Base-by-base conservation (phyloP, 2,329 filamentous ascomycete genomes). In the Metarhizium guizhouense region DNA sequence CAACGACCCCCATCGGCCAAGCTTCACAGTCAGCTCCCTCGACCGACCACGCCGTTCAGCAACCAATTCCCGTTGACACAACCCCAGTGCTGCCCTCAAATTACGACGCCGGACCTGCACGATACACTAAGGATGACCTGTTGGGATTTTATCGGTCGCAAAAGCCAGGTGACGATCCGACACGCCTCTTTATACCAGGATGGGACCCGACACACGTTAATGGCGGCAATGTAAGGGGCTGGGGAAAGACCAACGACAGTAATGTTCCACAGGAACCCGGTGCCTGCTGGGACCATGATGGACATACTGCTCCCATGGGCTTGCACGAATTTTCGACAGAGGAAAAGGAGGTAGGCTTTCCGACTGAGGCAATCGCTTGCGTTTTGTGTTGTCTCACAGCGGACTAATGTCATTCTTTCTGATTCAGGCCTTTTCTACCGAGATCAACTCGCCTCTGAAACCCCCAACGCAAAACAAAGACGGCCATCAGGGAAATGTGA, bases 401-500 rank as follows among this genome's bases (percentile, higher is more conserved):
- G 8, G 25, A 51, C 29, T 50, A 14, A 20, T 52, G 59, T 65
- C 68, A 56, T 69, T 61, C 43, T 36, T 25, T 55, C n/a, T 40
- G 11, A 10, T 47, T 47, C 69, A 96, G 87, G 76, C 88, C 60
- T 96, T 96, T 71, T 74, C 84, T 52, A 83, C 82, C 52, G 94
- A 95, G 60, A 91, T 99, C 67, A 99, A 97, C 70, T 96, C 94
- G 40, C 88, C 91, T 38, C 77, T 96, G 62, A 97, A 97, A 72
- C 87, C 89, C 8, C 88, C 89, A 20, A 82, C 84, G 36, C 87
- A 89, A 65, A 93, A 89, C 58, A 84, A 86, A 63, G 79, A 83
- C 47, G 74, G 84, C 74, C 70, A 78, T 69, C 68, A 80, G 69
- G 70, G 80, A 71, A 69, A 80, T 68, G 78, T 77, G 11, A 85